Evolutionary conservation across 176 grass and related monocot species (phyloP), one percentile per base, ranked within the genome.

Genomic region (Bromus sterilis): DNA sequence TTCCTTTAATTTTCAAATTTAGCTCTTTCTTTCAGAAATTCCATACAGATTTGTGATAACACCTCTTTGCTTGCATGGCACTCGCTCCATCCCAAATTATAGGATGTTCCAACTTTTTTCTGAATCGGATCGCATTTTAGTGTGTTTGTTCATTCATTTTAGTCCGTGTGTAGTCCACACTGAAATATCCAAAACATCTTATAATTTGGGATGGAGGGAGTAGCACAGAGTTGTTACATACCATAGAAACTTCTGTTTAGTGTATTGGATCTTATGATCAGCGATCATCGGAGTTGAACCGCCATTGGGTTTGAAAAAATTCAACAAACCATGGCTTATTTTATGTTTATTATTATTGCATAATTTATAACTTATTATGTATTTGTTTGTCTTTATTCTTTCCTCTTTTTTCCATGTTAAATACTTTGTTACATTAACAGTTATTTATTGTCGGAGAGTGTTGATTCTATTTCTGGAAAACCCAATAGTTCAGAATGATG

Each of bases 41-140:
- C 81, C 39, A 58, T 75, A 60, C 34, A 42, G 11, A 55, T 30
- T 61, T 75, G 25, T 2, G 76, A 11, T 9, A 8, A 39, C 18
- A 31, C 36, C 24, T 41, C 80, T 64, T 85, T 77, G 40, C 34
- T 77, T 32, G 20, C 37, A 84, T n/a, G n/a, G n/a, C n/a, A n/a
- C n/a, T n/a, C n/a, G n/a, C n/a, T n/a, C n/a, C n/a, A n/a, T n/a
- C n/a, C n/a, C n/a, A n/a, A n/a, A n/a, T n/a, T n/a, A n/a, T n/a
- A n/a, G n/a, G n/a, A n/a, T n/a, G n/a, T n/a, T n/a, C n/a, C n/a
- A n/a, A n/a, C n/a, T n/a, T n/a, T n/a, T n/a, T n/a, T n/a, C n/a
- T n/a, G n/a, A n/a, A n/a, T n/a, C n/a, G n/a, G n/a, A n/a, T n/a
- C n/a, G n/a, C n/a, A n/a, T n/a, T n/a, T n/a, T n/a, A n/a, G n/a